Evolutionary conservation across 2,329 filamentous ascomycete genomes (phyloP).

Genomic region (Fusarium sp.): DNA sequence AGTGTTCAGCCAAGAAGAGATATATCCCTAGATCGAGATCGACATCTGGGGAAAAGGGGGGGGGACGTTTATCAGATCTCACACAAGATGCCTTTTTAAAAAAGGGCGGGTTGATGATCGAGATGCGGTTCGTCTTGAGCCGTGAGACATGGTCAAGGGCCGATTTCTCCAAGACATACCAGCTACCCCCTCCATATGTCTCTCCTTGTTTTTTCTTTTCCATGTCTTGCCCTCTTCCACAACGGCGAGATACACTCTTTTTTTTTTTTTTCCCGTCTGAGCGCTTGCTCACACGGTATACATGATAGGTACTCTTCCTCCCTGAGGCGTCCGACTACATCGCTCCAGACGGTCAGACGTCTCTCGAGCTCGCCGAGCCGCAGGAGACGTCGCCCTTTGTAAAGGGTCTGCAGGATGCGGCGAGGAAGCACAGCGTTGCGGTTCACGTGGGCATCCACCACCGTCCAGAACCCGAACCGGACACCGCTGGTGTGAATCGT

Average conservation of each 20-base stretch:
- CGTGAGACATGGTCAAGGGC: slow-evolving; percentile 39
- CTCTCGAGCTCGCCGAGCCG: slow-evolving; percentile 76
- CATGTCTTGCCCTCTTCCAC: slow-evolving; percentile 9
- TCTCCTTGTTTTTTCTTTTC: neutral
- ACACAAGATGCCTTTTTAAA: neutral
- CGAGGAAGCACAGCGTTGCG: slow-evolving; percentile 71
- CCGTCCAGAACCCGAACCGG: slow-evolving; percentile 52
- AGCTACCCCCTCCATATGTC: slow-evolving; percentile 5
- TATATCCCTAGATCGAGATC: slow-evolving; percentile 34
- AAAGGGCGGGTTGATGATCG: neutral
- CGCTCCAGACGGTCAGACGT: slow-evolving; percentile 74
- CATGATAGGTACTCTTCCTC: slow-evolving; percentile 79
- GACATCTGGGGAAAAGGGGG: neutral
- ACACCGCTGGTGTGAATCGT: slow-evolving; percentile 31
- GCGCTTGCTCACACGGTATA: slow-evolving; percentile 39
- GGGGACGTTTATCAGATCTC: slow-evolving; percentile 14
- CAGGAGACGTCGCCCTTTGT: slow-evolving; percentile 79
- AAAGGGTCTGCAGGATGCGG: slow-evolving; percentile 76
- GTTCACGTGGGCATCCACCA: slow-evolving; percentile 93
- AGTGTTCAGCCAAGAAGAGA: slow-evolving; percentile 13
- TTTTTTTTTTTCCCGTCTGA: neutral
- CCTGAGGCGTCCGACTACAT: slow-evolving; percentile 96
- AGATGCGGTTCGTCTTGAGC: slow-evolving; percentile 19
- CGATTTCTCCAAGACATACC: slow-evolving; percentile 25
- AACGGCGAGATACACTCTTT: slow-evolving; percentile 30